Percentiles rank a stretch among this genome's conserved stretches.
phyloP scores from a whole-genome alignment of 2,329 filamentous ascomycete species.

The Fonsecaea multimorphosa region DNA sequence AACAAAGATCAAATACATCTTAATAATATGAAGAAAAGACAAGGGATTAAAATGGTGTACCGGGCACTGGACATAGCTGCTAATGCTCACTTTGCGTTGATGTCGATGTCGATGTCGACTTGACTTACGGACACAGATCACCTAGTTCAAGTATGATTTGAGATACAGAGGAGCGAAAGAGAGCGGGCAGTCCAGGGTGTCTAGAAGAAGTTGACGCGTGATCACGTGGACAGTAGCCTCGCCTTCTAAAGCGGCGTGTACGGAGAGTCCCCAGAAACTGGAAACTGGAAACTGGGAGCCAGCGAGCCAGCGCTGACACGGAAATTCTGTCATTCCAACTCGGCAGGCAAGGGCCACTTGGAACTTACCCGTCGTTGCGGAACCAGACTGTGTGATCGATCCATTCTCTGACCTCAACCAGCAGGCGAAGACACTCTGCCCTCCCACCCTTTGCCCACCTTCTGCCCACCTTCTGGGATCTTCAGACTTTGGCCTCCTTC shows the following conservation, averaged over 20 bases:
- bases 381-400: neutral
- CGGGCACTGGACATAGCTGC: too few relatives aligned
- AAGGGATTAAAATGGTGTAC: too few relatives aligned
- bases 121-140: too few relatives aligned
- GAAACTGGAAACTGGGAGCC: too few relatives aligned
- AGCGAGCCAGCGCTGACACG: neutral
- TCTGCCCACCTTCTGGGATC: too few relatives aligned
- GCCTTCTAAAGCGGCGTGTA: neutral
- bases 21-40: too few relatives aligned
- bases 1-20: too few relatives aligned
- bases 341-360: conserved; percentile 7
- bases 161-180: neutral
- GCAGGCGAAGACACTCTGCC: neutral
- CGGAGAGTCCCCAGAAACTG: neutral
- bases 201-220: neutral
- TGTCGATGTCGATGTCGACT: too few relatives aligned
- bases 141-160: neutral
- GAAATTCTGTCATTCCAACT: conserved; percentile 17
- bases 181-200: neutral
- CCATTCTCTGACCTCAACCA: neutral
- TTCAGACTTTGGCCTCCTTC: neutral
- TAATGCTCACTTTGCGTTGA: too few relatives aligned
- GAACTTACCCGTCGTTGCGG: conserved; percentile 12
- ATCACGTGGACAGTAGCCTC: neutral
- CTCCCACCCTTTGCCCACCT: too few relatives aligned